A percentile compares a stretch with the other conserved stretches of the same genome.
Evolutionary conservation across 805 yeast species (phyloP).

Genomic region (Wickerhamomyces bisporus): DNA sequence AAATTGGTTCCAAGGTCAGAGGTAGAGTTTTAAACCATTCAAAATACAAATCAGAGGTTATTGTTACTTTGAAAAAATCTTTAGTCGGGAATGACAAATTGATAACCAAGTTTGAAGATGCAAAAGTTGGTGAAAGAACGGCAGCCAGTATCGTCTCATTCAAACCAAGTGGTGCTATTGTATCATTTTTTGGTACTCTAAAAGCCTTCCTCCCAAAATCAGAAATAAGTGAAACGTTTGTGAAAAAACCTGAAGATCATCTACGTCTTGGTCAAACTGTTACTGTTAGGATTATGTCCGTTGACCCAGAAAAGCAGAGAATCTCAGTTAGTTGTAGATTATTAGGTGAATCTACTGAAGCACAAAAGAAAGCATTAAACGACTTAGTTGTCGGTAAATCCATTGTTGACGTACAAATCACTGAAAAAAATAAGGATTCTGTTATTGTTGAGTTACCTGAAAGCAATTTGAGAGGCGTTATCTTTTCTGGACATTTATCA

Average conservation of each 20-base stretch:
- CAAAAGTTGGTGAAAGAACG: conserved; percentile 49
- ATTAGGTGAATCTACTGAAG: conserved; percentile 42
- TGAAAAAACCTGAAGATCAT: conserved; percentile 70
- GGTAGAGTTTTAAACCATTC: conserved; percentile 61
- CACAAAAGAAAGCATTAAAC: conserved; percentile 42
- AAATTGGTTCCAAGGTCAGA: conserved; percentile 74
- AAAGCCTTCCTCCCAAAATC: conserved; percentile 79
- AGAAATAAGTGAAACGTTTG: conserved; percentile 88
- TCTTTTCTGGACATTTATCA: conserved; percentile 68
- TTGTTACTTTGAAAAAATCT: conserved; percentile 77
- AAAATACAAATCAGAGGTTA: conserved; percentile 40
- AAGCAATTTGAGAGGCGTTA: conserved; percentile 57
- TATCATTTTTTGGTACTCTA: conserved; percentile 75
- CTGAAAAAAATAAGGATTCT: conserved; percentile 73
- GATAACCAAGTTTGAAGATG: conserved; percentile 43
- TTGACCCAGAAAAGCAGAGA: conserved; percentile 47
- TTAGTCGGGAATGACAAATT: conserved; percentile 50
- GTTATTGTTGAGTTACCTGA: conserved; percentile 53
- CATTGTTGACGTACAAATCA: conserved; percentile 52
- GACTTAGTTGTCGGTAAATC: conserved; percentile 56
- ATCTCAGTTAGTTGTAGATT: conserved; percentile 72
- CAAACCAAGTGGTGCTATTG: conserved; percentile 72
- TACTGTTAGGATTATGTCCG: conserved; percentile 55
- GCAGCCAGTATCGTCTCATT: conserved; percentile 72
- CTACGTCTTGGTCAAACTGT: conserved; percentile 83